A percentile compares a stretch with the other conserved stretches of the same genome.
Evolutionary conservation across 2,329 filamentous ascomycete genomes (phyloP).

Genomic region (Neurospora sp.): DNA sequence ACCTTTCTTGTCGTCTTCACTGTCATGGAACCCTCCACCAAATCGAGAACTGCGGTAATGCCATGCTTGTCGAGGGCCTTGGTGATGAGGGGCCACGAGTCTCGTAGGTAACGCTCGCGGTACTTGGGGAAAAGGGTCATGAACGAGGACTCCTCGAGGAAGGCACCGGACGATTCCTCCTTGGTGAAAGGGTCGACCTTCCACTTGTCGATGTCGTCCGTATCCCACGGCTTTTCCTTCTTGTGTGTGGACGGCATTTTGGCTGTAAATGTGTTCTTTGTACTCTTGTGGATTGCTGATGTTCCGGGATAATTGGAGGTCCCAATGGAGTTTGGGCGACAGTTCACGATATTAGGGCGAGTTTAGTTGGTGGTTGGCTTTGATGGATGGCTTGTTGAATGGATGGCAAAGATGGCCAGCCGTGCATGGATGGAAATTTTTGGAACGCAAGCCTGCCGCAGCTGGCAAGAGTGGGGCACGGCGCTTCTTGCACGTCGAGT

Average conservation of each 20-base stretch:
- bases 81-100: conserved; percentile 87
- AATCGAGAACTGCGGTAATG: conserved; percentile 83
- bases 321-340: background rate
- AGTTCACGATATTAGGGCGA: background rate
- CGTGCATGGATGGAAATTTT: conserved; percentile 14
- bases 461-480: background rate
- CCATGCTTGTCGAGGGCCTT: conserved; percentile 77
- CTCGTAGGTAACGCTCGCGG: conserved; percentile 84
- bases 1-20: conserved; percentile 90
- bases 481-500: background rate
- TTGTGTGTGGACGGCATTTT: conserved; percentile 82
- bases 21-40: conserved; percentile 93
- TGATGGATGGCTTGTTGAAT: background rate
- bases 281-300: background rate
- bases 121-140: conserved; percentile 87
- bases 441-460: conserved; percentile 6
- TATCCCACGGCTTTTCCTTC: conserved; percentile 88
- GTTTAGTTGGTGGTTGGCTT: background rate
- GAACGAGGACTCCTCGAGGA: conserved; percentile 90
- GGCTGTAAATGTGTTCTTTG: background rate
- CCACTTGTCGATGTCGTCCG: conserved; percentile 96
- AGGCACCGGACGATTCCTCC: conserved; percentile 56
- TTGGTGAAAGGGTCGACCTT: conserved; percentile 88
- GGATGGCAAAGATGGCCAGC: background rate
- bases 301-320: background rate